Conservation (phyloP, 2,329 filamentous ascomycete genomes). For the Clonostachys byssicola region DNA sequence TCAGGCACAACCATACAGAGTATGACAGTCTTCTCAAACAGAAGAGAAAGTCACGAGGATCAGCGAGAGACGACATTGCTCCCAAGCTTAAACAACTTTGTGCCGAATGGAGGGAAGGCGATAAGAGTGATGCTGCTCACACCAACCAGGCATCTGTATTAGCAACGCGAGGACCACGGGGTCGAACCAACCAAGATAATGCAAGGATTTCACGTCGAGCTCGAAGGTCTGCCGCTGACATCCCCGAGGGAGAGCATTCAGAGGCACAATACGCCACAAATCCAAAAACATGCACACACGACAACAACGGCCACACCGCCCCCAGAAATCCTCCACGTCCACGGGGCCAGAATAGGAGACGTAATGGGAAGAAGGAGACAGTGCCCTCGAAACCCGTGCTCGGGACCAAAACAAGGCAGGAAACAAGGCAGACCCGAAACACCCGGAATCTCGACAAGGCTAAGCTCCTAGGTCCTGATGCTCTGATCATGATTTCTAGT, state of each 20-base stretch:
- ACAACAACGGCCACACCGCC: neutral
- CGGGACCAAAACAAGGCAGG: neutral
- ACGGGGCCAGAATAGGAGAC: neutral
- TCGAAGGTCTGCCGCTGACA: too few species aligned
- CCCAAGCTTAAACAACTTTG: neutral
- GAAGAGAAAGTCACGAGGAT: neutral
- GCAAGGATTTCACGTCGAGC: too few species aligned
- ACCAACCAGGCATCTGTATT: neutral
- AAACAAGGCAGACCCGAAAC: neutral
- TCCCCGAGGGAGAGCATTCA: too few species aligned
- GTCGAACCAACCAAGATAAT: neutral
- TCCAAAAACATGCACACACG: neutral
- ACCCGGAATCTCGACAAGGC: neutral
- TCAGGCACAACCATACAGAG: constrained; percentile 39
- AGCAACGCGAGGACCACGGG: neutral
- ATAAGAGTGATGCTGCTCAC: neutral
- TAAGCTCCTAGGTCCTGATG: neutral
- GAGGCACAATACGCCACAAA: neutral
- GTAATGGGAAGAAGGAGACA: neutral
- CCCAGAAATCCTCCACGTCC: neutral
- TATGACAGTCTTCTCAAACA: constrained; percentile 34
- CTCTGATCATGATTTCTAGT: neutral
- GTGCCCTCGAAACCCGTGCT: too few species aligned
- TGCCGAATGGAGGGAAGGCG: neutral
- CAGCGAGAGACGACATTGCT: neutral